A percentile compares a stretch with the other conserved stretches of the same genome.
phyloP scores from a whole-genome alignment of 31 red algal genomes.

The Porphyra umbilicalis region DNA sequence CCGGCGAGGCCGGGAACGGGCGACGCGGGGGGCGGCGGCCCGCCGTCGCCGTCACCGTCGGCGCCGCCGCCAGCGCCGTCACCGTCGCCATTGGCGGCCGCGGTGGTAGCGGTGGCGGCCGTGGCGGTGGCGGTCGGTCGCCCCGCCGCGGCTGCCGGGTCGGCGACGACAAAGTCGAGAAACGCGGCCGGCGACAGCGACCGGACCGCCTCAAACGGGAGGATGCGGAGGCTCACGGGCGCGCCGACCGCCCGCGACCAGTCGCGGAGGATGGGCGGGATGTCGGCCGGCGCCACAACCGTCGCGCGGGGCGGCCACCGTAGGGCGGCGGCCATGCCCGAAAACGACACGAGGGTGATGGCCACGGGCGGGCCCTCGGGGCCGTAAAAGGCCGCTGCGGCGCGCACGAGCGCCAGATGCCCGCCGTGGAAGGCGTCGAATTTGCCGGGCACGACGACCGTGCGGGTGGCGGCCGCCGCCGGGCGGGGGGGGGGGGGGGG shows the following conservation, averaged over 20 bases:
- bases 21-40: constrained; percentile 34
- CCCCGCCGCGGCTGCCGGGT: not conserved
- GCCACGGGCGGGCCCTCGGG: constrained; percentile 6
- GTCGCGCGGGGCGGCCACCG: constrained; percentile 43
- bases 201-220: constrained; percentile 60
- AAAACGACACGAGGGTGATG: constrained; percentile 59
- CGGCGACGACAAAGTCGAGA: constrained; percentile 17
- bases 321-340: constrained; percentile 64
- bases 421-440: constrained; percentile 86
- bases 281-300: constrained; percentile 38
- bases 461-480: not conserved
- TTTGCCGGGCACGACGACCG: constrained; percentile 65
- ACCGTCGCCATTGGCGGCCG: not conserved
- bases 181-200: constrained; percentile 51
- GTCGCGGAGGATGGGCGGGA: constrained; percentile 25
- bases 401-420: constrained; percentile 48
- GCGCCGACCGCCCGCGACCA: constrained; percentile 20
- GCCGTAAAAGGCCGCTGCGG: constrained; percentile 2
- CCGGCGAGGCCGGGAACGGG: constrained; percentile 2
- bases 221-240: constrained; percentile 4
- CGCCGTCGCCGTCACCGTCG: not conserved
- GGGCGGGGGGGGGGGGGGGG: constrained; percentile 1
- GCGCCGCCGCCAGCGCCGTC: not conserved
- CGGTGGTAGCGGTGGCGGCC: no score
- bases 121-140: not conserved